Evolutionary conservation across 352 stramenopile genomes (phyloP), one percentile per base, ranked within the genome.

Genomic region (Thalassiosira livingstoniorum): DNA sequence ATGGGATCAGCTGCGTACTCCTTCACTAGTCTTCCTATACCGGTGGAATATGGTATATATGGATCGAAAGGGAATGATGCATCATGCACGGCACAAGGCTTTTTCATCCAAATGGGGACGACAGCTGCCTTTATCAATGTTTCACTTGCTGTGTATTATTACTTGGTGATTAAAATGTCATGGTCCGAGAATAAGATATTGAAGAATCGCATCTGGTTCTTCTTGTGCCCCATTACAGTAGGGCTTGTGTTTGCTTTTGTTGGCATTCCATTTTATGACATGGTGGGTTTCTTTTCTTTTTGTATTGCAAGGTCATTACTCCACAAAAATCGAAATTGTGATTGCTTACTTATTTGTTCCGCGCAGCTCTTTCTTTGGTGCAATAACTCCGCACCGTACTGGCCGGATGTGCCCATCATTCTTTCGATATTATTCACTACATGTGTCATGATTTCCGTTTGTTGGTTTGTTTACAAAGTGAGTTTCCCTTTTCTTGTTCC

Each of bases 31-130:
- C n/a, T n/a, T n/a, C n/a, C n/a, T n/a, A n/a, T n/a, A n/a, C n/a
- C n/a, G n/a, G n/a, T n/a, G n/a, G n/a, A n/a, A n/a, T n/a, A n/a
- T n/a, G n/a, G n/a, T n/a, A n/a, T n/a, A n/a, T n/a, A n/a, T n/a
- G n/a, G n/a, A n/a, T n/a, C n/a, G n/a, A n/a, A n/a, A n/a, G n/a
- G n/a, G n/a, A n/a, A n/a, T n/a, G n/a, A n/a, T n/a, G 53, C 21
- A 32, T 86, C 84, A 27, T 90, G 84, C 57, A 84, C 72, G 4
- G 72, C 72, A 15, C 80, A 87, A 69, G 84, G 80, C 31, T 87
- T 88, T 58, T 88, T 90, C 55, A 60, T 84, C 27, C 80, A 87
- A 58, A 42, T 86, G 10, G 45, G 64, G 7, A 51, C 82, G 10
- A 70, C 64, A 23, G 34, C 70, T 34, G 43, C 62, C 7, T 75